Percentiles rank a stretch among this genome's conserved stretches.
These are phyloP conservation scores for Fraxinus excelsior DNA, from an alignment of 257 asterid genomes.

Conservation along the genomic window DNA sequence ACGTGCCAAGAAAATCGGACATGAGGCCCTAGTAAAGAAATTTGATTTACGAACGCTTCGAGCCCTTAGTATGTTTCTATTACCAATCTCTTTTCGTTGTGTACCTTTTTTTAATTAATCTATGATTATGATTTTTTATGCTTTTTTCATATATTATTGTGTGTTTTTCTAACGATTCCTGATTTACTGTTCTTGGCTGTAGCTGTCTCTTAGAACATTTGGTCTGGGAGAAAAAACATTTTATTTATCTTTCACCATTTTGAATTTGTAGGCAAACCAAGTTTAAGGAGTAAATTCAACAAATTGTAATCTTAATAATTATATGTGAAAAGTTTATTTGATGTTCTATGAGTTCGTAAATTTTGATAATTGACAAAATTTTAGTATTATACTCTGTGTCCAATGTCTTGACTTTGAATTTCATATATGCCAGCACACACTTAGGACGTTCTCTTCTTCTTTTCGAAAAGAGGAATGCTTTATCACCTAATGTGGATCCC, in stretches of 20 bases:
- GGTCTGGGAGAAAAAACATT: background rate
- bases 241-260: background rate
- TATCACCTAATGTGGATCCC: background rate
- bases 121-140: background rate
- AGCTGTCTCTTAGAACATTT: background rate
- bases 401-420: background rate
- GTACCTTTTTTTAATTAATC: background rate
- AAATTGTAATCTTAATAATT: too few relatives aligned
- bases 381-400: background rate
- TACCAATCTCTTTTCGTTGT: background rate
- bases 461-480: background rate
- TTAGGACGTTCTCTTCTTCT: background rate
- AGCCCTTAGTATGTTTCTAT: constrained; percentile 47
- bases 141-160: background rate
- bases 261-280: background rate
- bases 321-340: background rate
- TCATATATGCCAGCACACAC: background rate
- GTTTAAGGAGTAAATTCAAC: background rate
- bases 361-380: background rate
- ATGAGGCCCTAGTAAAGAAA: constrained; percentile 45
- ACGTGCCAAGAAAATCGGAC: constrained; percentile 65
- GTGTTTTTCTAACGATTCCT: background rate
- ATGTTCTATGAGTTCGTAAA: background rate
- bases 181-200: background rate
- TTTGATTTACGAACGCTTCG: constrained; percentile 65